Percentiles rank a stretch among this genome's conserved stretches.
phyloP scores from a whole-genome alignment of 2,329 filamentous ascomycete species.

The Aspergillus hortae region DNA sequence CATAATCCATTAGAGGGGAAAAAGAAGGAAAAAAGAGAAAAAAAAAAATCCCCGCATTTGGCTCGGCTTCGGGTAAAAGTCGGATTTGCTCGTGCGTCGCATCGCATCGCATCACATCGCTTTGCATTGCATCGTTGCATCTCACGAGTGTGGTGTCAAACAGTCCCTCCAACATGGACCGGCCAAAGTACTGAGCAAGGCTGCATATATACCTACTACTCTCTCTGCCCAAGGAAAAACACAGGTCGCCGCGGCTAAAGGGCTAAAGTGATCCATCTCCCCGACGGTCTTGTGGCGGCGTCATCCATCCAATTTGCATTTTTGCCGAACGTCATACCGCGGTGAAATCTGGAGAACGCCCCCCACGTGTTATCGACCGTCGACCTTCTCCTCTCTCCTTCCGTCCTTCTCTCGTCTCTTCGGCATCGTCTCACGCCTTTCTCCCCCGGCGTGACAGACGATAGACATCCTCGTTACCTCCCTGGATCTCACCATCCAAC shows the following conservation, averaged over 20 bases:
- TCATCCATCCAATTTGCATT: constrained; percentile 9
- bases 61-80: constrained; percentile 15
- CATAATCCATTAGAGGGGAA: background rate
- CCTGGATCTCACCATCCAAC: background rate
- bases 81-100: constrained; percentile 2
- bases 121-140: background rate
- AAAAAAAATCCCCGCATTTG: constrained; percentile 1
- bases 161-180: too few species aligned
- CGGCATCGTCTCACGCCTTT: background rate
- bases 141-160: background rate
- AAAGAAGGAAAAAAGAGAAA: background rate
- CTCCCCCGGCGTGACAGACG: background rate
- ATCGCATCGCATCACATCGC: background rate
- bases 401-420: constrained; percentile 2
- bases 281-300: constrained; percentile 2
- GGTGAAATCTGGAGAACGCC: constrained; percentile 6
- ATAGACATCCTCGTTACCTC: constrained; percentile 1
- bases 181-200: too few species aligned
- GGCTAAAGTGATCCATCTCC: background rate
- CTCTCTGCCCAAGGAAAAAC: too few species aligned
- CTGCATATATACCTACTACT: too few species aligned
- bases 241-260: background rate
- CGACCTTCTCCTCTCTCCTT: constrained; percentile 1
- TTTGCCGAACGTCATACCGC: constrained; percentile 21
- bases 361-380: constrained; percentile 18